Percentiles rank a stretch among this genome's conserved stretches.
Conservation (phyloP, 805 yeast genomes). For the Starmerella vitae region DNA sequence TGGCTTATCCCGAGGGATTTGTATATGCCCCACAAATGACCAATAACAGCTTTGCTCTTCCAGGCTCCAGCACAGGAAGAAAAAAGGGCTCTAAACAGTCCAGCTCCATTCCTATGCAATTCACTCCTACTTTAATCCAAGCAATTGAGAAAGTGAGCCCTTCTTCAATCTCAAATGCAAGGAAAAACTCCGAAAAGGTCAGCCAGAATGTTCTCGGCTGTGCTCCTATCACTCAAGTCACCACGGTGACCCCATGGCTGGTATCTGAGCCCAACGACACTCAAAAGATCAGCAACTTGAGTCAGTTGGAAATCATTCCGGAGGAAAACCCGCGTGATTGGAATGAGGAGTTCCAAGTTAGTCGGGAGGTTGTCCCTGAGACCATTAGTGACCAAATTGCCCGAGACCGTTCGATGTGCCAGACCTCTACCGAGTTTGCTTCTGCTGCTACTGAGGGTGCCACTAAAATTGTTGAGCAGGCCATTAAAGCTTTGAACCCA, state of each 20-base stretch:
- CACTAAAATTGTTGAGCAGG: constrained; percentile 57
- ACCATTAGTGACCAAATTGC: constrained; percentile 52
- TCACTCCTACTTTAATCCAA: constrained; percentile 39
- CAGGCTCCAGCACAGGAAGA: constrained; percentile 11
- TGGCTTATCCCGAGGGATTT: constrained; percentile 70
- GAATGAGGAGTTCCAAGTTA: constrained; percentile 81
- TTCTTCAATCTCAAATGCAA: constrained; percentile 29
- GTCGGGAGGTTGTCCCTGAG: constrained; percentile 53
- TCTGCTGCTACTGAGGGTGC: constrained; percentile 69
- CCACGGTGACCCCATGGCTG: constrained; percentile 55
- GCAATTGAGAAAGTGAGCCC: constrained; percentile 57
- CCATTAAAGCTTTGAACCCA: constrained; percentile 69
- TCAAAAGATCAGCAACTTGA: constrained; percentile 12
- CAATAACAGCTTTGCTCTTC: constrained; percentile 36
- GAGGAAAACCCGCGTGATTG: constrained; percentile 48
- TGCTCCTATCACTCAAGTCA: constrained; percentile 42
- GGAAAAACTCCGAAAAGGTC: constrained; percentile 10
- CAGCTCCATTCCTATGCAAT: background rate
- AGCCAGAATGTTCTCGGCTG: constrained; percentile 20
- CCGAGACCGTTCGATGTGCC: constrained; percentile 62
- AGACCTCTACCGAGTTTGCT: constrained; percentile 63
- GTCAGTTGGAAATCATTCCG: constrained; percentile 39
- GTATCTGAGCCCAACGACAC: constrained; percentile 24
- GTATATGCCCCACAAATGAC: constrained; percentile 54
- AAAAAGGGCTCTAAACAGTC: too few relatives aligned